Conservation (phyloP, 768 basidiomycete species). For the Kwoniella pini region DNA sequence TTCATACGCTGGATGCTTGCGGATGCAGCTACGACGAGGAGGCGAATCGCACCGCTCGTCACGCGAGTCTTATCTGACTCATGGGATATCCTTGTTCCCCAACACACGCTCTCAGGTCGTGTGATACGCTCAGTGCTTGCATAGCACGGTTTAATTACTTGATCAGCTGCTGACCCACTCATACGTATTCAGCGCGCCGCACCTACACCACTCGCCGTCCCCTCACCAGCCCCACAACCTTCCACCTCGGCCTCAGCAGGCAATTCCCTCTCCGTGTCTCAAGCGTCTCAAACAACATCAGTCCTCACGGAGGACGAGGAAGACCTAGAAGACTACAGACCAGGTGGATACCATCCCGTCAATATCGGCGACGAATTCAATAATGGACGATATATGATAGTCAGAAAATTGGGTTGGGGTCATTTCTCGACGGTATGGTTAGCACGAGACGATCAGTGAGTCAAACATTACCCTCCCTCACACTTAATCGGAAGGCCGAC, state of each 20-base stretch:
- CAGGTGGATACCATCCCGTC: constrained; percentile 66
- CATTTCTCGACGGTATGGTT: constrained; percentile 56
- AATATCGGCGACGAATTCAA: constrained; percentile 82
- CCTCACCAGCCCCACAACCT: constrained; percentile 24
- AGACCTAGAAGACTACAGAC: constrained; percentile 81
- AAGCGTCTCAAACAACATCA: constrained; percentile 36
- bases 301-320: constrained; percentile 60
- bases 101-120: constrained; percentile 1
- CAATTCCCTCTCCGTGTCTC: constrained; percentile 38
- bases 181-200: constrained; percentile 8
- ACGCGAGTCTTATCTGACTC: constrained; percentile 16
- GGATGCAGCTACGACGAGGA: not conserved
- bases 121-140: not conserved
- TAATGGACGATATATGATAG: constrained; percentile 76
- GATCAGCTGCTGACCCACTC: not conserved
- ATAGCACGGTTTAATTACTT: not conserved
- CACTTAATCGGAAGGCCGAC: not conserved
- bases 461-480: not conserved
- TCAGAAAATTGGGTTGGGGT: constrained; percentile 78
- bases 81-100: constrained; percentile 6
- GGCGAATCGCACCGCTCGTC: not conserved
- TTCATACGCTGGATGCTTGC: not conserved
- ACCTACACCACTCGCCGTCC: constrained; percentile 29
- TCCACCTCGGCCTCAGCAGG: constrained; percentile 32
- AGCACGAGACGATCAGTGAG: constrained; percentile 55